These are phyloP conservation scores for Colletotrichum sidae DNA, from an alignment of 2,329 filamentous ascomycete species.

Conservation along the genomic window DNA sequence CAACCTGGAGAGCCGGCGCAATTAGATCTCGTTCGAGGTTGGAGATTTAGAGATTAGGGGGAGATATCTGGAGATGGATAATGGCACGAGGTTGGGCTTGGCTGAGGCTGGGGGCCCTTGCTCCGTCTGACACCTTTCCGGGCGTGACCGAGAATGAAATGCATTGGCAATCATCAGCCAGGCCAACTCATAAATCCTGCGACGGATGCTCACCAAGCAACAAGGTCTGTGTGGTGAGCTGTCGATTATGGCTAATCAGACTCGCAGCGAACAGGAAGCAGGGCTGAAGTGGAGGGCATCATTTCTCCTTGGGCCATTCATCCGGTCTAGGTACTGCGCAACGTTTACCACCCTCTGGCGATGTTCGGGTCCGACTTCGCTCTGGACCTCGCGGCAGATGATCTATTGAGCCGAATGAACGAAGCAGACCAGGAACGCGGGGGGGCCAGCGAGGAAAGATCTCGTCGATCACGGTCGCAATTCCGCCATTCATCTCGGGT, in stretches of 20 bases:
- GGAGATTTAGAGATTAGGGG: constrained; percentile 29
- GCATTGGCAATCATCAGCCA: constrained; percentile 15
- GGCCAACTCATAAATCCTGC: constrained; percentile 20
- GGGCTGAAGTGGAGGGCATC: constrained; percentile 13
- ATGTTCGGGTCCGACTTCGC: constrained; percentile 27
- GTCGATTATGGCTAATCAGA: background rate
- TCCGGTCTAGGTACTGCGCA: background rate
- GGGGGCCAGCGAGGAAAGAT: background rate
- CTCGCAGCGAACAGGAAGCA: constrained; percentile 10
- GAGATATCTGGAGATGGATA: constrained; percentile 7
- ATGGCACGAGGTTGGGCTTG: constrained; percentile 26
- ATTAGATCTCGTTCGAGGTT: constrained; percentile 25
- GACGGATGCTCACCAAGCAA: constrained; percentile 5
- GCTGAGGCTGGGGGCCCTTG: constrained; percentile 14
- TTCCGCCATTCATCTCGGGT: constrained; percentile 13
- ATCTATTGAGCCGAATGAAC: constrained; percentile 4
- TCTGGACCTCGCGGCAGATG: constrained; percentile 10
- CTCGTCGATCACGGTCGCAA: constrained; percentile 12
- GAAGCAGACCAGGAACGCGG: background rate
- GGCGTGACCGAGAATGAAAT: constrained; percentile 2
- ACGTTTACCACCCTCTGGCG: background rate
- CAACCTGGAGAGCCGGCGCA: background rate
- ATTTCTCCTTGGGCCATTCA: constrained; percentile 5
- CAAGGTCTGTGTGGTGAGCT: constrained; percentile 10
- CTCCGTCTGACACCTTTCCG: background rate